These are phyloP conservation scores for Zalerion maritima DNA, from an alignment of 495 filamentous ascomycete genomes.

Conservation along the genomic window DNA sequence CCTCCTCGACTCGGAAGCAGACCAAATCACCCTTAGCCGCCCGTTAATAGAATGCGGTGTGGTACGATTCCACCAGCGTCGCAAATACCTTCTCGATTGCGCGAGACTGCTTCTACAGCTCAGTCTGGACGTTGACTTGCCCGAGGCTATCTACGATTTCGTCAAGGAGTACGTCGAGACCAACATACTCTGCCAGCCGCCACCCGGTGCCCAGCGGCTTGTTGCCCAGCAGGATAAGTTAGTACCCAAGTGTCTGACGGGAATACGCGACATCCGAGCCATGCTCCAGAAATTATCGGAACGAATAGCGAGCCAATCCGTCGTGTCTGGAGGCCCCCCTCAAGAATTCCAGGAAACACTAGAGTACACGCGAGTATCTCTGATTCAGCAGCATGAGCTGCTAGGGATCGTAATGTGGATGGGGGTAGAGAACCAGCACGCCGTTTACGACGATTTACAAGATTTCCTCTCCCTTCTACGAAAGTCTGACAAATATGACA, in stretches of 20 bases:
- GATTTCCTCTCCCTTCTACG: slow-evolving; percentile 49
- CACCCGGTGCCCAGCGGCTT: slow-evolving; percentile 28
- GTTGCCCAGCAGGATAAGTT: too few species aligned
- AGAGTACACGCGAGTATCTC: slow-evolving; percentile 53
- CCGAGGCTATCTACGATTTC: slow-evolving; percentile 6
- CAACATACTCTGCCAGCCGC: slow-evolving; percentile 20
- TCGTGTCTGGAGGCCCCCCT: slow-evolving; percentile 47
- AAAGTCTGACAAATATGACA: slow-evolving; percentile 57
- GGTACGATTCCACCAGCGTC: slow-evolving; percentile 70
- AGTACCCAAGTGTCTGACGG: slow-evolving; percentile 53
- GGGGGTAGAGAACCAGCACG: slow-evolving; percentile 59
- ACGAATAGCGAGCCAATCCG: slow-evolving; percentile 49
- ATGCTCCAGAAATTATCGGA: slow-evolving; percentile 61
- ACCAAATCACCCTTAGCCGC: slow-evolving; percentile 49
- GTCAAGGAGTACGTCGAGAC: slow-evolving; percentile 20
- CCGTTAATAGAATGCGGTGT: slow-evolving; percentile 56
- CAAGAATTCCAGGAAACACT: slow-evolving; percentile 52
- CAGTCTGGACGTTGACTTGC: slow-evolving; percentile 42
- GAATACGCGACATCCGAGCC: slow-evolving; percentile 56
- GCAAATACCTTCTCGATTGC: slow-evolving; percentile 66
- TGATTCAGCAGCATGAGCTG: slow-evolving; percentile 76
- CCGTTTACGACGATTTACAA: slow-evolving; percentile 54
- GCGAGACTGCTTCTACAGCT: slow-evolving; percentile 59
- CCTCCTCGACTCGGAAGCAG: slow-evolving; percentile 51
- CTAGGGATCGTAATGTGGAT: slow-evolving; percentile 63